A percentile compares a stretch with the other conserved stretches of the same genome.
phyloP scores from a whole-genome alignment of 495 filamentous ascomycete genomes.

The Penicillium waksmanii region DNA sequence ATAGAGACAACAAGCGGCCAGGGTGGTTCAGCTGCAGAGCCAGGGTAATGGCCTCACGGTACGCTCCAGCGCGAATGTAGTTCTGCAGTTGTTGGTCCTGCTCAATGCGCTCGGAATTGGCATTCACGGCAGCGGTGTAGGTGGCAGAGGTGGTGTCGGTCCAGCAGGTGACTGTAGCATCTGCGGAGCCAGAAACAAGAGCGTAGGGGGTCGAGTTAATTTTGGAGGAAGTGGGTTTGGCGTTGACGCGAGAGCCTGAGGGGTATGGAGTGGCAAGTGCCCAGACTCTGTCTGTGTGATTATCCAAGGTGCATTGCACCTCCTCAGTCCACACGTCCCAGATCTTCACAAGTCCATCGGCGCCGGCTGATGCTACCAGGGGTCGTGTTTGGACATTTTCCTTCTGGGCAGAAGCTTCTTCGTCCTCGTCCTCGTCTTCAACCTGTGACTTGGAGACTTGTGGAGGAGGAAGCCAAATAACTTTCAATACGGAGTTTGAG shows the following conservation, averaged over 20 bases:
- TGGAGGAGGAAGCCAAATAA: conserved; percentile 80
- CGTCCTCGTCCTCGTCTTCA: conserved; percentile 43
- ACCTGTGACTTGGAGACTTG: conserved; percentile 37
- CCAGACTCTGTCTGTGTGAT: conserved; percentile 94
- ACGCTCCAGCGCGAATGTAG: conserved; percentile 80
- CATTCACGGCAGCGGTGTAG: conserved; percentile 66
- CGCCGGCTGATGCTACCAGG: conserved; percentile 83
- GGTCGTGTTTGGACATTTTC: conserved; percentile 41
- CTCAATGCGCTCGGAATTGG: conserved; percentile 79
- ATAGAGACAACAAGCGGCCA: conserved; percentile 77
- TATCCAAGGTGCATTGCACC: conserved; percentile 84
- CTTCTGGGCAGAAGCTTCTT: conserved; percentile 30
- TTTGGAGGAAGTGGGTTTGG: conserved; percentile 35
- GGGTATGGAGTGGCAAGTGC: conserved; percentile 71
- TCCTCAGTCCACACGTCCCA: conserved; percentile 88
- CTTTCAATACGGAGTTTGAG: conserved; percentile 91
- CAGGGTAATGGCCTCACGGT: conserved; percentile 88
- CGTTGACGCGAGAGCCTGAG: conserved; percentile 48
- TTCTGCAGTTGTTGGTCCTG: conserved; percentile 93
- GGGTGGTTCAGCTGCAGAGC: conserved; percentile 94
- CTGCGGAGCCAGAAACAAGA: conserved; percentile 85
- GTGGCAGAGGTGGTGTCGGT: conserved; percentile 86
- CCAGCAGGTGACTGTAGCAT: conserved; percentile 94
- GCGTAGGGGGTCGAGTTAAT: conserved; percentile 52
- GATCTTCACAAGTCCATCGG: conserved; percentile 95